A percentile compares a stretch with the other conserved stretches of the same genome.
Conservation (phyloP, 1,139 yeast species). For the Saccharomyces hybrid region DNA sequence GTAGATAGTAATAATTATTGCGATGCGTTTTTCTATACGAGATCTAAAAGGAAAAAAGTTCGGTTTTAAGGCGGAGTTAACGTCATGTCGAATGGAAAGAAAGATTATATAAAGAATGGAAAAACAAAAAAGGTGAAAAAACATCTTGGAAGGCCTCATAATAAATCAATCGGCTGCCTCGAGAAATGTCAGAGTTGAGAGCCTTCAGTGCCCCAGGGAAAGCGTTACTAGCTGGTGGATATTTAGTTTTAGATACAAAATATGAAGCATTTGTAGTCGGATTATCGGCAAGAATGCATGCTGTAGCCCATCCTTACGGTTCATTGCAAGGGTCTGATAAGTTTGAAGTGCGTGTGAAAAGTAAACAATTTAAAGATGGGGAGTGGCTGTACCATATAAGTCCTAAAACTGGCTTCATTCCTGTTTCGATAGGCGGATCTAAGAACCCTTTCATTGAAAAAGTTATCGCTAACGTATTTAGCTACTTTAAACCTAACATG, state of each 20-base stretch:
- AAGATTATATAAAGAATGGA: not conserved
- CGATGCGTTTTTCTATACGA: not conserved
- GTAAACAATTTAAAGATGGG: constrained; percentile 75
- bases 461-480: constrained; percentile 47
- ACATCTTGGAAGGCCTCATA: not conserved
- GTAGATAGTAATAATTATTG: not conserved
- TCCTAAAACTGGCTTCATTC: constrained; percentile 10
- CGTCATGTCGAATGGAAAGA: not conserved
- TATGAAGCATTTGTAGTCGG: constrained; percentile 81
- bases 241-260: constrained; percentile 71
- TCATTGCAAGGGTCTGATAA: not conserved
- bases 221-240: constrained; percentile 91
- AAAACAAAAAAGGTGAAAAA: not conserved
- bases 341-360: constrained; percentile 39
- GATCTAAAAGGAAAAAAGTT: not conserved
- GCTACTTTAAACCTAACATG: constrained; percentile 36
- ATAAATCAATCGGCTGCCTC: not conserved
- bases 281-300: constrained; percentile 83
- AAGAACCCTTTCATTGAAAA: constrained; percentile 73
- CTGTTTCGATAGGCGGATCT: constrained; percentile 30
- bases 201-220: constrained; percentile 90
- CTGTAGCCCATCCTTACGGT: constrained; percentile 38
- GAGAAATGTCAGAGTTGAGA: not conserved
- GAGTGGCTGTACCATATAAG: constrained; percentile 51
- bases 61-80: not conserved